Evolutionary conservation across 192 early-diverging fungal species (phyloP).

Genomic region (Gamsiella multidivaricata): DNA sequence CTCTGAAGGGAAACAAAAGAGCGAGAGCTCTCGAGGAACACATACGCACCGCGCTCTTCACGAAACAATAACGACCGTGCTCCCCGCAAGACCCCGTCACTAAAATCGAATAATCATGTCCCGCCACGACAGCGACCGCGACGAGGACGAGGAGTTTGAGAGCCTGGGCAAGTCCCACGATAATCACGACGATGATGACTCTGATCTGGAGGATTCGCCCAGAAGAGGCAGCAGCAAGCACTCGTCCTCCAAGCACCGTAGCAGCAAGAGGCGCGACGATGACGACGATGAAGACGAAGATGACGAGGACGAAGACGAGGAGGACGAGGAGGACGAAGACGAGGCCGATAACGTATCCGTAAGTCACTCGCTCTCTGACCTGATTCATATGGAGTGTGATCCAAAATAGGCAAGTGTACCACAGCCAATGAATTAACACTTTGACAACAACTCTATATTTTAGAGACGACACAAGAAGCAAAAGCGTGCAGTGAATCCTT

Average conservation of each 20-base stretch:
- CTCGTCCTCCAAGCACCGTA: conserved; percentile 12
- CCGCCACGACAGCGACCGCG: conserved; percentile 45
- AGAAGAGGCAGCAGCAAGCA: conserved; percentile 17
- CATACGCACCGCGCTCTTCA: background rate
- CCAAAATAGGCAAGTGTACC: background rate
- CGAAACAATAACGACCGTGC: background rate
- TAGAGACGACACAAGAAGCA: conserved; percentile 57
- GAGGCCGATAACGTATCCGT: conserved; percentile 58
- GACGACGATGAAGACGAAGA: conserved; percentile 56
- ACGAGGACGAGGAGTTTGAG: conserved; percentile 58
- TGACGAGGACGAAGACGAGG: conserved; percentile 59
- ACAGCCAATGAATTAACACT: too few species aligned
- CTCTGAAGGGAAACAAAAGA: background rate
- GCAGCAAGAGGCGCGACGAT: conserved; percentile 32
- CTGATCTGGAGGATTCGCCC: conserved; percentile 36
- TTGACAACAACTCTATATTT: too few species aligned
- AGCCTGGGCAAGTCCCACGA: conserved; percentile 29
- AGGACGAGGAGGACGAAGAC: conserved; percentile 67
- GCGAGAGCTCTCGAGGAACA: background rate
- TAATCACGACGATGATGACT: conserved; percentile 36
- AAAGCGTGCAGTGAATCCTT: conserved; percentile 58
- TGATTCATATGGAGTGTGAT: background rate
- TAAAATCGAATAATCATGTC: conserved; percentile 12
- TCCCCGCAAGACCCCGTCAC: background rate
- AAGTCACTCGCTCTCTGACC: conserved; percentile 1